Percentiles rank a stretch among this genome's conserved stretches.
phyloP scores from a whole-genome alignment of 2,329 filamentous ascomycete genomes.

The Epichloe brachyelytri region DNA sequence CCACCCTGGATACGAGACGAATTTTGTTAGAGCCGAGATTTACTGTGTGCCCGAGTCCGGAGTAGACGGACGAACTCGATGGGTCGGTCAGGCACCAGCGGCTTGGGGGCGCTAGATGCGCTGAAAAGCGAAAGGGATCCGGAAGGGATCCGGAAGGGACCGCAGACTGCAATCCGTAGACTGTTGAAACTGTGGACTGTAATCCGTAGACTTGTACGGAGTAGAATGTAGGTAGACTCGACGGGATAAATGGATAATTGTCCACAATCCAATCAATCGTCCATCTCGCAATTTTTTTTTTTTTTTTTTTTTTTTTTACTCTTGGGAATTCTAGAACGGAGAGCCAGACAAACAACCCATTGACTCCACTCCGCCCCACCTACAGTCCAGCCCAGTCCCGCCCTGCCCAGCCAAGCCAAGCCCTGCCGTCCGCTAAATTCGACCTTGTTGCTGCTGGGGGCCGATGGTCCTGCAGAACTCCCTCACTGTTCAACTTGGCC shows the following conservation, averaged over 20 bases:
- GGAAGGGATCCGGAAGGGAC: background rate
- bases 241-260: too few species aligned
- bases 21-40: too few species aligned
- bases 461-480: conserved; percentile 1
- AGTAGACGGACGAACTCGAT: too few species aligned
- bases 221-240: too few species aligned
- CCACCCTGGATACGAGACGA: too few species aligned
- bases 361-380: background rate
- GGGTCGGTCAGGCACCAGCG: too few species aligned
- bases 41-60: too few species aligned
- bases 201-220: too few species aligned
- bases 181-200: too few species aligned
- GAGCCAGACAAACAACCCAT: background rate
- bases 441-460: background rate
- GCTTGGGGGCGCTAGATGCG: too few species aligned
- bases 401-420: background rate
- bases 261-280: too few species aligned
- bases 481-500: background rate
- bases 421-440: background rate
- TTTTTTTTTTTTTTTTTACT: background rate
- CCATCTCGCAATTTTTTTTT: background rate
- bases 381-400: background rate
- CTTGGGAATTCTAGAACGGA: background rate
- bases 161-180: too few species aligned
- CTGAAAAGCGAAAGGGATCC: background rate